phyloP scores from a whole-genome alignment of 2,329 filamentous ascomycete genomes.

The Ceratocystis diversiconidia region DNA sequence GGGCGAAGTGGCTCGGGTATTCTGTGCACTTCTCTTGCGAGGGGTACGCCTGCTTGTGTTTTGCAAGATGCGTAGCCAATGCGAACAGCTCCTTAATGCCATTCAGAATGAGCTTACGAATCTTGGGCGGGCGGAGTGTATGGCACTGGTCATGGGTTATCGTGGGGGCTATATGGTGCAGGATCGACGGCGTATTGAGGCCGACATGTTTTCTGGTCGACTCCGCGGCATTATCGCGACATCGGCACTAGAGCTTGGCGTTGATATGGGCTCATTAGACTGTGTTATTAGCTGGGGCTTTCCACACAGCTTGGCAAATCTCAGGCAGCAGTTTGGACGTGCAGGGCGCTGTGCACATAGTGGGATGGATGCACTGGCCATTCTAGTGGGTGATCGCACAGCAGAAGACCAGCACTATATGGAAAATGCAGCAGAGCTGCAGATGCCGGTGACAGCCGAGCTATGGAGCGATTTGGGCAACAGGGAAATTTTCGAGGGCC shows the following conservation, averaged over 20 bases:
- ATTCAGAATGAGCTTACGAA: constrained; percentile 63
- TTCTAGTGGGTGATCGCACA: constrained; percentile 79
- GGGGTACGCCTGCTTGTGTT: constrained; percentile 90
- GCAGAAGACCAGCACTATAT: constrained; percentile 93
- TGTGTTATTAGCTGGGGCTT: constrained; percentile 91
- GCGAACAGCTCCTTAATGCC: constrained; percentile 68
- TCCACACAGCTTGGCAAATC: constrained; percentile 86
- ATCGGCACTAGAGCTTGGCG: constrained; percentile 79
- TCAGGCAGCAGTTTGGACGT: constrained; percentile 86
- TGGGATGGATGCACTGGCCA: constrained; percentile 83
- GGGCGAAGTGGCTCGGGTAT: constrained; percentile 71
- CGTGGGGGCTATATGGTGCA: constrained; percentile 88
- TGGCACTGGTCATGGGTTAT: constrained; percentile 80
- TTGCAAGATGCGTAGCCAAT: constrained; percentile 74
- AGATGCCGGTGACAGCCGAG: constrained; percentile 78
- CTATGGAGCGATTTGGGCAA: constrained; percentile 87
- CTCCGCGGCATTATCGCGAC: constrained; percentile 88
- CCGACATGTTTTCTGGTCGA: constrained; percentile 93
- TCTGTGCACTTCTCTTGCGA: constrained; percentile 75
- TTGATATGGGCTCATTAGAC: constrained; percentile 89
- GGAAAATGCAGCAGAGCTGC: constrained; percentile 87
- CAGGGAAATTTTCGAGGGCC: constrained; percentile 79
- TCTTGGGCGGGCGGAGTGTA: constrained; percentile 61
- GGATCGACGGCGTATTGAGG: constrained; percentile 76
- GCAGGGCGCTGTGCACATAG: constrained; percentile 54